phyloP scores from a whole-genome alignment of 2,329 filamentous ascomycete genomes.

The Rhynchosporium secalis region DNA sequence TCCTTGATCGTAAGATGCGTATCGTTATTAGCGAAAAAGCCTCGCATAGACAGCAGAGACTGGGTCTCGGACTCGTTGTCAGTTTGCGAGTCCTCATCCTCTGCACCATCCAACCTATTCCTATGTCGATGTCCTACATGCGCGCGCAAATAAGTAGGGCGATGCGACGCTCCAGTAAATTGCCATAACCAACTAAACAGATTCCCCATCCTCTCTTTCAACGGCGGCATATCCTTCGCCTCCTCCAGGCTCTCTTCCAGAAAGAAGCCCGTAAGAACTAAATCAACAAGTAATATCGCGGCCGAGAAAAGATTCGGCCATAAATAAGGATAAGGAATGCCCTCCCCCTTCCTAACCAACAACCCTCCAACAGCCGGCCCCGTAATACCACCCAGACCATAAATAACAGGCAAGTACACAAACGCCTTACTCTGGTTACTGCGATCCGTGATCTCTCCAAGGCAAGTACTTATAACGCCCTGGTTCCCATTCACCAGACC shows the following conservation, averaged over 20 bases:
- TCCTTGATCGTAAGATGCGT: conserved; percentile 55
- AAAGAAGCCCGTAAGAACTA: conserved; percentile 74
- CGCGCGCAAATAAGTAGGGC: conserved; percentile 56
- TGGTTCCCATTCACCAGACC: conserved; percentile 94
- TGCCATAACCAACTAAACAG: conserved; percentile 71
- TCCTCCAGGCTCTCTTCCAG: conserved; percentile 84
- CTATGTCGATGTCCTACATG: conserved; percentile 38
- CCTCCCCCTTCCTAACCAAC: conserved; percentile 59
- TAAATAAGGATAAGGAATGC: conserved; percentile 75
- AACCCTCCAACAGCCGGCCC: conserved; percentile 89
- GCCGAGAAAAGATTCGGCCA: conserved; percentile 81
- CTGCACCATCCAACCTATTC: conserved; percentile 40
- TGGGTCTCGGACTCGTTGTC: conserved; percentile 35
- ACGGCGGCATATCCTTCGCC: conserved; percentile 58
- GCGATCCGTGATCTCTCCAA: conserved; percentile 92
- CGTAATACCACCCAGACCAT: conserved; percentile 89
- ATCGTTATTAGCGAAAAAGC: conserved; percentile 46
- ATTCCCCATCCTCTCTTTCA: conserved; percentile 56
- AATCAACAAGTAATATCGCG: conserved; percentile 67
- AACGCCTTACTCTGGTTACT: conserved; percentile 94
- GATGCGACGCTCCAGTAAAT: conserved; percentile 56
- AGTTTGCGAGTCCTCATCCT: conserved; percentile 35
- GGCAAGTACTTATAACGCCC: conserved; percentile 86
- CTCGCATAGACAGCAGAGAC: conserved; percentile 35
- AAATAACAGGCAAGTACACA: conserved; percentile 93